Conservation (phyloP, 2,329 filamentous ascomycete species). For the Cladophialophora immunda region DNA sequence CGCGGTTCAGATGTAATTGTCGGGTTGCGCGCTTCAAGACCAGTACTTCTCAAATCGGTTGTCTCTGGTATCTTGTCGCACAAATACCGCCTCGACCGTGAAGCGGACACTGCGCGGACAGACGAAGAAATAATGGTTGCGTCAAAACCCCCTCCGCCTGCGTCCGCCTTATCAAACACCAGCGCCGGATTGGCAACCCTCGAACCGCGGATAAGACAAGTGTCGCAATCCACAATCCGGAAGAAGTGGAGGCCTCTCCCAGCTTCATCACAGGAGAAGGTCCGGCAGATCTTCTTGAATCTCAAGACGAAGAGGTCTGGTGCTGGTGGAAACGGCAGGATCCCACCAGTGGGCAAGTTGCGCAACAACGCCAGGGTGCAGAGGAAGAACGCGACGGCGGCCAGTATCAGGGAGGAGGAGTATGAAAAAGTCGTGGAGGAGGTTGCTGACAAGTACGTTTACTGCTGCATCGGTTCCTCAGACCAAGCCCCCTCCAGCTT, state of each 20-base stretch:
- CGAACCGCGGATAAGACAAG: slow-evolving; percentile 51
- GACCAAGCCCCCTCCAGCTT: background rate
- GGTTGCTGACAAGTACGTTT: slow-evolving; percentile 31
- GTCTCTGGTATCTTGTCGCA: background rate
- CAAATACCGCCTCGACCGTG: background rate
- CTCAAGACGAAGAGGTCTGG: slow-evolving; percentile 46
- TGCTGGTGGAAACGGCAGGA: slow-evolving; percentile 20
- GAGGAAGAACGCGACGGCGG: slow-evolving; percentile 2
- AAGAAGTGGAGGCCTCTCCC: slow-evolving; percentile 57
- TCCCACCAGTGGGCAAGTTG: slow-evolving; percentile 16
- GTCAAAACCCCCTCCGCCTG: background rate
- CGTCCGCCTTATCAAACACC: background rate
- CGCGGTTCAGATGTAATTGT: background rate
- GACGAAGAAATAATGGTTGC: slow-evolving; percentile 1
- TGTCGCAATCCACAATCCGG: slow-evolving; percentile 54
- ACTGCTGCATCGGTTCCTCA: background rate
- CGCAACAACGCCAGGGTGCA: background rate
- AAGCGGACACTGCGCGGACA: background rate
- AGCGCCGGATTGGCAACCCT: slow-evolving; percentile 48
- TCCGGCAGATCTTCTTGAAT: slow-evolving; percentile 52
- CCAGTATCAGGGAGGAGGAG: slow-evolving; percentile 28
- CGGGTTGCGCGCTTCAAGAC: background rate
- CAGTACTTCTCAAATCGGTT: background rate
- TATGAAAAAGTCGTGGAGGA: slow-evolving; percentile 33
- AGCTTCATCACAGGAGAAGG: slow-evolving; percentile 52